Evolutionary conservation across 148 eudicot genomes (phyloP), one percentile per base, ranked within the genome.

Genomic region (Arctostaphylos glauca): DNA sequence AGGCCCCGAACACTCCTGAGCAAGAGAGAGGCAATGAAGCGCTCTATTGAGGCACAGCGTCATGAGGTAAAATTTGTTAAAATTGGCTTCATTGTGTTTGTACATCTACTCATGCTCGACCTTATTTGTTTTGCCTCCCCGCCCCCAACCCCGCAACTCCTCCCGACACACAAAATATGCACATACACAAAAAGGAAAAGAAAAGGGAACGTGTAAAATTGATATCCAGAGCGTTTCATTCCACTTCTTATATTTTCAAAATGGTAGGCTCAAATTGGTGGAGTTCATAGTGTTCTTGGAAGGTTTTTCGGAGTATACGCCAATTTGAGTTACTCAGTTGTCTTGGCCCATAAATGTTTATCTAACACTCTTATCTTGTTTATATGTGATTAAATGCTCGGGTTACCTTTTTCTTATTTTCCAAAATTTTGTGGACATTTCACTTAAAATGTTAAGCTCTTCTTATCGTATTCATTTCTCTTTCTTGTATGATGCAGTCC

Each of bases 21-120:
- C 84, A 96, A 94, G 87, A 90, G 93, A 87, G 92, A 93, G 84
- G 99, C 99, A 49, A 50, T 94, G 92, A 93, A 91, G 81, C 98
- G 92, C 81, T 92, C 96, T 64, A 74, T 90, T 31, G 97, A 92
- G 81, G 94, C 96, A 46, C 99, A 96, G 82, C 92, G 97, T 13
- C 91, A 87, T 74, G 84, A 94, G 99, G 99, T 93, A 86, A 81
- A 74, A 52, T 3, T 53, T 54, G 23, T 31, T 93, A 86, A 81
- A 74, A 52, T 3, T 53, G 62, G 23, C 47, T 19, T 80, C 14
- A 21, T 19, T 79, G 41, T 21, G 13, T 60, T 66, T 80, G 74
- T 25, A 21, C 15, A 9, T 31, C 47, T 3, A 12, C 55, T 23
- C 41, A 43, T 79, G 73, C 52, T 44, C 52, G 19, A 79, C 3